phyloP scores from a whole-genome alignment of 1,139 yeast genomes.

The Nadsonia starkeyi-henricii region DNA sequence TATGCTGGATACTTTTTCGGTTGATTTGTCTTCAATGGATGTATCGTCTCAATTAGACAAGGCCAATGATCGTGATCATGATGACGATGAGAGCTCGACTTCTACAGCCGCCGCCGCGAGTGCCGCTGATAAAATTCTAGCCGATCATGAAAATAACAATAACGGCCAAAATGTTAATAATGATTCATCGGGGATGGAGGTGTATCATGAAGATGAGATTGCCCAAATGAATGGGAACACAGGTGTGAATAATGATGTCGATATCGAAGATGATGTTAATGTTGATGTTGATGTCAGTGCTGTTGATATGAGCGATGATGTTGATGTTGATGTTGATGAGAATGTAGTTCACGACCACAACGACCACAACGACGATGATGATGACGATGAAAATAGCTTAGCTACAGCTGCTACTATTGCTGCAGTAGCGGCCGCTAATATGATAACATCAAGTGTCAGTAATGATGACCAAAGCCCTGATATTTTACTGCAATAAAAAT shows the following conservation, averaged over 20 bases:
- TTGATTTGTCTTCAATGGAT: not conserved
- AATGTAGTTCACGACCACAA: not conserved
- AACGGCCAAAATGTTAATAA: no score
- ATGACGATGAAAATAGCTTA: not conserved
- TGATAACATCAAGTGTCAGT: not conserved
- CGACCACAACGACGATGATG: not conserved
- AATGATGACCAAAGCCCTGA: no score
- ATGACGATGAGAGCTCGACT: not conserved
- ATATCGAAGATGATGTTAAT: not conserved
- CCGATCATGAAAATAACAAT: not conserved
- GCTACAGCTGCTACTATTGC: conserved; percentile 1
- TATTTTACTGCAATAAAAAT: no score
- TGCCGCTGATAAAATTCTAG: not conserved
- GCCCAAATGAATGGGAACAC: not conserved
- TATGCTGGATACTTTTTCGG: not conserved
- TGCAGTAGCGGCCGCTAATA: conserved; percentile 6
- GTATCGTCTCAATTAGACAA: not conserved
- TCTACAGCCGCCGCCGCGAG: not conserved
- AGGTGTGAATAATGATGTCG: not conserved
- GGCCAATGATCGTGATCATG: no score
- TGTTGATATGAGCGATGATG: not conserved
- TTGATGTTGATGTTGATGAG: not conserved
- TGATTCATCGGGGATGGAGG: no score
- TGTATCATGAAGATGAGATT: not conserved
- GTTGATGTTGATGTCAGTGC: not conserved